phyloP scores from a whole-genome alignment of 176 grass and related monocot species.

The Dactylis glomerata region DNA sequence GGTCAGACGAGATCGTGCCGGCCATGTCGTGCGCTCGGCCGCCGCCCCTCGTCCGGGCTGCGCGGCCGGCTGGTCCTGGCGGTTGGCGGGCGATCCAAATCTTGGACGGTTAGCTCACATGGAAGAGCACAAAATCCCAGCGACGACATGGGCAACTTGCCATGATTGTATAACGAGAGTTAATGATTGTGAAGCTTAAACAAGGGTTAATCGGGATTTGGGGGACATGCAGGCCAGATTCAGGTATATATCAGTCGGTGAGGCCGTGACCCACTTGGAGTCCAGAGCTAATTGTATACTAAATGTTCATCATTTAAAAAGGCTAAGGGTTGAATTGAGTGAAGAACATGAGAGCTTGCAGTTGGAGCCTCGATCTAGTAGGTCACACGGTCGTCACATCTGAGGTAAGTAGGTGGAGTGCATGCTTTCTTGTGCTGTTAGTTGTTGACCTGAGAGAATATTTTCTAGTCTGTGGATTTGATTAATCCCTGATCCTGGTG shows the following conservation, averaged over 20 bases:
- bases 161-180: neutral
- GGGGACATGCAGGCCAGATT: conserved; percentile 49
- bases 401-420: neutral
- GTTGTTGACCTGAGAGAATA: conserved; percentile 20
- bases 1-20: conserved; percentile 3
- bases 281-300: neutral
- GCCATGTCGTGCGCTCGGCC: neutral
- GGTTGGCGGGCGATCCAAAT: conserved; percentile 4
- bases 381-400: conserved; percentile 14
- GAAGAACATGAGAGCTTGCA: neutral
- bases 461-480: neutral
- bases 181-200: conserved; percentile 3
- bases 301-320: neutral
- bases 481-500: neutral
- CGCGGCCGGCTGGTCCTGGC: conserved; percentile 14
- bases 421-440: neutral
- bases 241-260: conserved; percentile 18
- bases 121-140: conserved; percentile 8
- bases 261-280: conserved; percentile 22
- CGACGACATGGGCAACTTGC: conserved; percentile 41
- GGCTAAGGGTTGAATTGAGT: neutral
- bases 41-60: conserved; percentile 9
- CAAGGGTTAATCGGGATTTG: conserved; percentile 39
- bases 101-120: conserved; percentile 33
- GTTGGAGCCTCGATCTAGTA: neutral